A percentile compares a stretch with the other conserved stretches of the same genome.
Conservation (phyloP, 2,329 filamentous ascomycete species). For the Endothia cerciana region DNA sequence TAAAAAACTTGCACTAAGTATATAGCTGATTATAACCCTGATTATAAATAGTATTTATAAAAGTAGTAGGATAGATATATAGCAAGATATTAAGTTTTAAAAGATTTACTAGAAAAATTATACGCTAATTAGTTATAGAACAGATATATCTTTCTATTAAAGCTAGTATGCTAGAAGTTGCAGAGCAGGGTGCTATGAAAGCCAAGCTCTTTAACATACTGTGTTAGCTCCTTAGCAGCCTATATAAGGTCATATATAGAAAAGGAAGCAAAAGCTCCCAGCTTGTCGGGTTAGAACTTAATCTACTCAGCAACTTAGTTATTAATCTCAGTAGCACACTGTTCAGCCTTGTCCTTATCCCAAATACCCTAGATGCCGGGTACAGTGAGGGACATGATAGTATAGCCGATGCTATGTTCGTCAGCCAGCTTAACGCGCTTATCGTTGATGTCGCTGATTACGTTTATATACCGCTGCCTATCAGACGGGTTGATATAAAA, state of each 20-base stretch:
- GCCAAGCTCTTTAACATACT: conserved; percentile 60
- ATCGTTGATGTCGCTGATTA: conserved; percentile 31
- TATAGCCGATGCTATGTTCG: conserved; percentile 51
- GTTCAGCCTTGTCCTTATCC: conserved; percentile 46
- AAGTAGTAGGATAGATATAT: conserved; percentile 65
- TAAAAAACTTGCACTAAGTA: conserved; percentile 61
- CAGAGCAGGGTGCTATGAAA: conserved; percentile 67
- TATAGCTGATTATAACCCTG: too few relatives aligned
- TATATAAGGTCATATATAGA: conserved; percentile 58
- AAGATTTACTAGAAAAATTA: conserved; percentile 65
- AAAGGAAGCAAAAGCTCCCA: conserved; percentile 53
- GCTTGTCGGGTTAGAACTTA: conserved; percentile 43
- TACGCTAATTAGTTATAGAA: conserved; percentile 67
- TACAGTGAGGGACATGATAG: conserved; percentile 52
- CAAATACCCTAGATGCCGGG: conserved; percentile 52
- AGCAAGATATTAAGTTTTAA: conserved; percentile 64
- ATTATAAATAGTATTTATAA: conserved; percentile 48
- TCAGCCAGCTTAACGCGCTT: conserved; percentile 35
- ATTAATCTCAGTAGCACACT: conserved; percentile 47
- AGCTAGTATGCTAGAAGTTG: conserved; percentile 62
- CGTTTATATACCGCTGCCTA: conserved; percentile 21
- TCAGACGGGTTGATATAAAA: conserved; percentile 21
- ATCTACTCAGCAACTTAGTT: conserved; percentile 45
- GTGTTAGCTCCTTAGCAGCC: conserved; percentile 53
- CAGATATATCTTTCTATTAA: conserved; percentile 62